Evolutionary conservation across 176 grass and related monocot genomes (phyloP), one percentile per base, ranked within the genome.

Genomic region (Juncus inflexus): DNA sequence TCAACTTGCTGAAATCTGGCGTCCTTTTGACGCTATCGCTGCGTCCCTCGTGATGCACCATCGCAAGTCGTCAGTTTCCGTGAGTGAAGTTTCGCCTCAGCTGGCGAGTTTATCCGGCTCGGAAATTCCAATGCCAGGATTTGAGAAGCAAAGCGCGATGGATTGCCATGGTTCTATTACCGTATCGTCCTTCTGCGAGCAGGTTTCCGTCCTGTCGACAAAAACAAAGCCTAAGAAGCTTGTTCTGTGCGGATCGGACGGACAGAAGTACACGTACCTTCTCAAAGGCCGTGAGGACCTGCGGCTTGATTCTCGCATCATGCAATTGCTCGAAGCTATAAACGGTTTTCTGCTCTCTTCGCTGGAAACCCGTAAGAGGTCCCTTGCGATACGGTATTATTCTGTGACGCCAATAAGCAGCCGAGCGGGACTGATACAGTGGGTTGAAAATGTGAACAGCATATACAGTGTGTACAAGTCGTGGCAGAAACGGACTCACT

Each of bases 111-210:
- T 96, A 67, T 79, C 84, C 67, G 83, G 79, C 70, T 96, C 91
- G 78, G 84, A 96, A 64, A 90, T 96, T 91, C 91, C 91, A 81
- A 91, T 96, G 87, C 91, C 91, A 76, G 91, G 91, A 76, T 88
- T 96, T 80, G 91, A 96, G 79, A 96, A 90, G 79, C 87, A 96
- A 77, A 85, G 75, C 78, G 78, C 79, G 59, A 60, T 55, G 73
- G 80, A 72, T 75, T 67, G 15, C 56, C 83, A 78, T 79, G 78
- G 76, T 38, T 80, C 63, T 64, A 38, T 96, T 63, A 91, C 91
- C 55, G 63, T 96, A 54, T 82, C 84, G 57, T 91, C 91, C 51
- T 91, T 96, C 65, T 85, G 74, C 63, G 81, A 96, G 70, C 84
- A 96, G 58, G 66, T 96, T 55, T 85, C 77, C 63, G 69, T 96